Percentiles rank a stretch among this genome's conserved stretches.
phyloP scores from a whole-genome alignment of 108 stramenopile species.

The Stephanodiscus triporus region DNA sequence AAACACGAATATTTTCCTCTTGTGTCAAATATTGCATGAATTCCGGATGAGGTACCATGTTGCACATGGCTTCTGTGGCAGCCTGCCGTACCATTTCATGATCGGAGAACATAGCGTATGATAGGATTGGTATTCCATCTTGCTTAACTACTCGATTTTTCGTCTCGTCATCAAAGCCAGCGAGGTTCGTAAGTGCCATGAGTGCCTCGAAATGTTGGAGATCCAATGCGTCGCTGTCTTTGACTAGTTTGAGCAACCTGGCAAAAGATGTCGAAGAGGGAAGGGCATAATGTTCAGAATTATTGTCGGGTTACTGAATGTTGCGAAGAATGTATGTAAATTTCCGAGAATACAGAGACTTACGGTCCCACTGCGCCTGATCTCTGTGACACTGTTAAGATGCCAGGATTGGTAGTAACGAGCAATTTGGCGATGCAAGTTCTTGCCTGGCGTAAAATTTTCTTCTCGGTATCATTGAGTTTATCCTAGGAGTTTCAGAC shows the following conservation, averaged over 20 bases:
- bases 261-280: not conserved
- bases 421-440: slow-evolving; percentile 94
- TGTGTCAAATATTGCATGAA: slow-evolving; percentile 77
- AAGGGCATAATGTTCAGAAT: not conserved
- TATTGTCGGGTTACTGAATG: not conserved
- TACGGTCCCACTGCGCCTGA: slow-evolving; percentile 85
- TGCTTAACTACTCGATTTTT: slow-evolving; percentile 88
- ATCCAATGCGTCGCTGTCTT: slow-evolving; percentile 86
- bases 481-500: slow-evolving; percentile 39
- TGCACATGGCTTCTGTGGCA: slow-evolving; percentile 94
- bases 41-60: slow-evolving; percentile 83
- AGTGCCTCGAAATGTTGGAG: slow-evolving; percentile 95
- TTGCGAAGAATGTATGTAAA: not conserved
- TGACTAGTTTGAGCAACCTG: slow-evolving; percentile 77
- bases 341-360: not conserved
- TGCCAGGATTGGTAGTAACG: slow-evolving; percentile 92
- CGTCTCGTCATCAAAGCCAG: slow-evolving; percentile 82
- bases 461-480: slow-evolving; percentile 67
- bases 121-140: slow-evolving; percentile 76
- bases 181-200: slow-evolving; percentile 93
- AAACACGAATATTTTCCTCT: slow-evolving; percentile 83
- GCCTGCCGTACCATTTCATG: slow-evolving; percentile 94
- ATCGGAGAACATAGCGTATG: slow-evolving; percentile 94
- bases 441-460: slow-evolving; percentile 73
- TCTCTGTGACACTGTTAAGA: slow-evolving; percentile 88